These are phyloP conservation scores for Fusarium torulosum DNA, from an alignment of 2,329 filamentous ascomycete species.

Conservation along the genomic window DNA sequence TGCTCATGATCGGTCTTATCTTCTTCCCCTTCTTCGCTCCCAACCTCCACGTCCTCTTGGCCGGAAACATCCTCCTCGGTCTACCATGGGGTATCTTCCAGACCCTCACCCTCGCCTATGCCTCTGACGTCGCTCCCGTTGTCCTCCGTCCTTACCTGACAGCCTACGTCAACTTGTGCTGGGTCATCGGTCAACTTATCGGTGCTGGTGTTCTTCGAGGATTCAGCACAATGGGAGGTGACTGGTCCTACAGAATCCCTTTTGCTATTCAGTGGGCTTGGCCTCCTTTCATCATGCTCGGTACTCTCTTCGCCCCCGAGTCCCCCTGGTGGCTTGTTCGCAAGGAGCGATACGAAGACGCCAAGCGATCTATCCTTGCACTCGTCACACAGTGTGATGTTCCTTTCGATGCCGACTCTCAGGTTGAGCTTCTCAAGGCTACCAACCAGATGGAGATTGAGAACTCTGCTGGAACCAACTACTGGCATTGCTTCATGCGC, in stretches of 20 bases:
- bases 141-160: conserved; percentile 63
- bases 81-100: conserved; percentile 62
- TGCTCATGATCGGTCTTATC: conserved; percentile 58
- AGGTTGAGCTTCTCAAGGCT: conserved; percentile 62
- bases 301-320: conserved; percentile 62
- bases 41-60: conserved; percentile 56
- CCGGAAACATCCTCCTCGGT: conserved; percentile 60
- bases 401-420: conserved; percentile 45
- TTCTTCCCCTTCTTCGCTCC: conserved; percentile 63
- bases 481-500: conserved; percentile 32
- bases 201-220: conserved; percentile 57
- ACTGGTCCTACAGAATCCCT: conserved; percentile 63
- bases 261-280: conserved; percentile 62
- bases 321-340: conserved; percentile 64
- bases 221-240: conserved; percentile 53
- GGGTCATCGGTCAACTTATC: conserved; percentile 62
- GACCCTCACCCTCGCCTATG: conserved; percentile 62
- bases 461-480: conserved; percentile 29
- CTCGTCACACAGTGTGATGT: conserved; percentile 12
- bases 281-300: conserved; percentile 60
- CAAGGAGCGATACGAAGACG: conserved; percentile 55
- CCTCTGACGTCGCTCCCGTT: conserved; percentile 59
- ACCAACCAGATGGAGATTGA: conserved; percentile 28
- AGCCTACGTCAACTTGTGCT: conserved; percentile 62
- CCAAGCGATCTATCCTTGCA: conserved; percentile 49